Conservation (phyloP, 169 alveolate genomes). For the Miamiensis avidus region DNA sequence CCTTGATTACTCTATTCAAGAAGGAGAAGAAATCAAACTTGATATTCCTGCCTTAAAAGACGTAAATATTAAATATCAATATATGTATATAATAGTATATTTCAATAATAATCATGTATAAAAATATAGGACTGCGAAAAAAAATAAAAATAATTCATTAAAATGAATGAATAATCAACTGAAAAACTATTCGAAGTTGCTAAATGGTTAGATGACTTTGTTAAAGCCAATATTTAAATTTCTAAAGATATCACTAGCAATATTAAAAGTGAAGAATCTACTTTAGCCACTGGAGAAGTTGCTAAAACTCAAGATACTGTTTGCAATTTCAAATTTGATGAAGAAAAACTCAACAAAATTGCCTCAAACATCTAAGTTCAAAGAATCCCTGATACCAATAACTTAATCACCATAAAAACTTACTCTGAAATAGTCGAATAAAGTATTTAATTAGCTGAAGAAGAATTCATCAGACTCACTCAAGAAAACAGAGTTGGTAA, state of each 20-base stretch:
- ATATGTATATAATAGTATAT: no score
- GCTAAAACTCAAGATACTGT: conserved; percentile 2
- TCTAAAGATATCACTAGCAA: neutral
- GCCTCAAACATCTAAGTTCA: conserved; percentile 40
- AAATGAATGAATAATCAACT: neutral
- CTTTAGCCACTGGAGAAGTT: neutral
- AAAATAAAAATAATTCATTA: neutral
- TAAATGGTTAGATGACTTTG: conserved; percentile 23
- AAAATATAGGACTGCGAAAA: neutral
- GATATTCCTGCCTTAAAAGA: neutral
- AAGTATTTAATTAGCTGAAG: conserved; percentile 43
- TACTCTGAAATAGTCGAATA: conserved; percentile 43
- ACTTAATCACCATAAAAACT: conserved; percentile 40
- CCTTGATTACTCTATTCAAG: neutral
- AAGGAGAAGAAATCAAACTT: neutral
- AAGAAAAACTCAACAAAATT: conserved; percentile 42
- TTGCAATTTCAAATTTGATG: conserved; percentile 13
- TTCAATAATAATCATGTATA: no score
- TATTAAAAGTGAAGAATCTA: neutral
- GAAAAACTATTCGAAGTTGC: conserved; percentile 17
- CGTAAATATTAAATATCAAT: neutral
- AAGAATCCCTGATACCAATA: conserved; percentile 40
- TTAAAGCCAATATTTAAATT: neutral
- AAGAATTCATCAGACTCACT: conserved; percentile 45
- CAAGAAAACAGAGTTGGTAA: conserved; percentile 43